Evolutionary conservation across 208 protist genomes (phyloP), one percentile per base, ranked within the genome.

Genomic region (Trypanosoma vivax): DNA sequence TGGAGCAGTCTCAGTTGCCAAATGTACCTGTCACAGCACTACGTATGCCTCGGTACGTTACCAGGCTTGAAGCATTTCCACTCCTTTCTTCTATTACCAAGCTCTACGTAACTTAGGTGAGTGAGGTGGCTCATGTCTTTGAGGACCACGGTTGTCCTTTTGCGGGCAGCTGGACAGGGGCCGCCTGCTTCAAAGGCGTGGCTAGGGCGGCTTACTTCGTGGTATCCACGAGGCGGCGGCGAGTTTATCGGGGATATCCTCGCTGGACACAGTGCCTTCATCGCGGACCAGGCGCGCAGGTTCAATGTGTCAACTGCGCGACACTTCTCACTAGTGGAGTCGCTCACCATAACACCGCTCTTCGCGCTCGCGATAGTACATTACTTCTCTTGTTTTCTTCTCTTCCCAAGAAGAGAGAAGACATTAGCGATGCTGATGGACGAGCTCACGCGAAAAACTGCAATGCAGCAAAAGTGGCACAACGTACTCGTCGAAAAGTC

Each of bases 361-460:
- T 86, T 84, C 55, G 67, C 79, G 4, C 63, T 92, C 0, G 52
- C 78, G 10, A 80, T 92, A 61, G 79, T 88, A 28, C 84, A 92
- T 55, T 92, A 92, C 73, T 83, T 86, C 49, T 88, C 84, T 2
- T 47, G 73, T 18, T 92, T 86, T 46, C 76, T 73, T 56, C 77
- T 84, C 60, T 79, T 82, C 47, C 72, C 84, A 1, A 58, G 53
- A 7, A 73, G 76, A 5, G 42, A 57, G 11, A 23, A 49, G 47
- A 40, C 78, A 41, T 50, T 82, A 33, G 60, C 70, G n/a, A 47
- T 60, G 33, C 67, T 88, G 31, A 53, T 81, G 58, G 57, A 62
- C 7, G 72, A 87, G 50, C 63, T 82, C 2, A 60, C 46, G 5
- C 45, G 65, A 34, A 83, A 76, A 58, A 76, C 70, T 7, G 71